phyloP scores from a whole-genome alignment of 306 rosid genomes.

The Cucurbita pepo region DNA sequence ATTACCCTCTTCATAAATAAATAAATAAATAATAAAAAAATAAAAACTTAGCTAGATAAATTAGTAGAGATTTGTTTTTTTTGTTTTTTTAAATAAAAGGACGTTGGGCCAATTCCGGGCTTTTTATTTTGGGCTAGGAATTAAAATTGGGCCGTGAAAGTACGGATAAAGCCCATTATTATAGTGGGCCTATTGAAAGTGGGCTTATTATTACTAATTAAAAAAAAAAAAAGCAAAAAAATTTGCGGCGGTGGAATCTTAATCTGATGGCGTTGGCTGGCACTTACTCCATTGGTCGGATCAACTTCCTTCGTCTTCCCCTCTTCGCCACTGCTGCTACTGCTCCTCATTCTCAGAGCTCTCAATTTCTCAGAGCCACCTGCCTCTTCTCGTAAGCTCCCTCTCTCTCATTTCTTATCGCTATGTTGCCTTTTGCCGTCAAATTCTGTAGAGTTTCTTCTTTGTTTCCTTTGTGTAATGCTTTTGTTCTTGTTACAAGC shows the following conservation, averaged over 20 bases:
- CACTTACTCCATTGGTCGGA: background rate
- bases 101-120: too few species aligned
- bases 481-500: background rate
- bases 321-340: background rate
- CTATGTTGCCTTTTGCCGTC: background rate
- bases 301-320: background rate
- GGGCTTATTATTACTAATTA: background rate
- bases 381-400: conserved; percentile 3
- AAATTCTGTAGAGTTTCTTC: background rate
- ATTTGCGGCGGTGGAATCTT: background rate
- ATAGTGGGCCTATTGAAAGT: background rate
- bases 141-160: background rate
- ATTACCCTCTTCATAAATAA: too few species aligned
- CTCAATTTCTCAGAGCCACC: background rate
- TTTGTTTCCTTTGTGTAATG: background rate
- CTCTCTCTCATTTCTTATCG: background rate
- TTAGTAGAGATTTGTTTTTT: too few species aligned
- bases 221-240: background rate
- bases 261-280: conserved; percentile 6
- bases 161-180: background rate
- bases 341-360: background rate
- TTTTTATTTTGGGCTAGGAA: too few species aligned
- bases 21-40: too few species aligned
- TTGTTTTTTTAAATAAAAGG: too few species aligned
- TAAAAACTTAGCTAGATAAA: too few species aligned